Evolutionary conservation across 306 rosid genomes (phyloP).

Genomic region (Fagus crenata): DNA sequence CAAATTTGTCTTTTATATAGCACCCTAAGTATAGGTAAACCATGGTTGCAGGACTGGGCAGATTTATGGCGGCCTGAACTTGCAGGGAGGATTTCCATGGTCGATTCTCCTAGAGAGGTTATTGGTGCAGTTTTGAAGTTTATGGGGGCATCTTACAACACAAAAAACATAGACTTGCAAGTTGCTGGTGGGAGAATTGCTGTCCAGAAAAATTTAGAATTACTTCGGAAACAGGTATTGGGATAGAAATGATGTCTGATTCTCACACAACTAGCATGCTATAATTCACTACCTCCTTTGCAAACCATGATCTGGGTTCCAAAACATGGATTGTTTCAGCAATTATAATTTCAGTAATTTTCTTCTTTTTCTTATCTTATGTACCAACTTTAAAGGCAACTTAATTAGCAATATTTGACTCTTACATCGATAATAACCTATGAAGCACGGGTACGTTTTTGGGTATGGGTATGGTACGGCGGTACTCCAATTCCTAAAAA

Average conservation of each 20-base stretch:
- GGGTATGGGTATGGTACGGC: too few relatives aligned
- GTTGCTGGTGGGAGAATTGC: slow-evolving; percentile 75
- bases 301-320: background rate
- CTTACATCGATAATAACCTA: too few relatives aligned
- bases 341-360: background rate
- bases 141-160: slow-evolving; percentile 91
- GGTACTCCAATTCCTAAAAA: too few relatives aligned
- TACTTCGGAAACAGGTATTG: slow-evolving; percentile 79
- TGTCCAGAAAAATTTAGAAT: slow-evolving; percentile 56
- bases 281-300: background rate
- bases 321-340: background rate
- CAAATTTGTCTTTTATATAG: slow-evolving; percentile 4
- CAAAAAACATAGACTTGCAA: slow-evolving; percentile 48
- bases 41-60: slow-evolving; percentile 77
- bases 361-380: background rate
- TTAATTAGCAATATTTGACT: too few relatives aligned
- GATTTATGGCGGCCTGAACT: slow-evolving; percentile 97
- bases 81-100: slow-evolving; percentile 84
- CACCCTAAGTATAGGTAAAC: slow-evolving; percentile 28
- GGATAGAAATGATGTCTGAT: slow-evolving; percentile 13
- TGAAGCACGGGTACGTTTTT: too few relatives aligned
- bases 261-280: slow-evolving; percentile 1
- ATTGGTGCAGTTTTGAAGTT: slow-evolving; percentile 88
- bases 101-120: slow-evolving; percentile 90
- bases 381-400: too few relatives aligned